These are phyloP conservation scores for Venturia nashicola DNA, from an alignment of 2,329 filamentous ascomycete genomes.

Conservation along the genomic window DNA sequence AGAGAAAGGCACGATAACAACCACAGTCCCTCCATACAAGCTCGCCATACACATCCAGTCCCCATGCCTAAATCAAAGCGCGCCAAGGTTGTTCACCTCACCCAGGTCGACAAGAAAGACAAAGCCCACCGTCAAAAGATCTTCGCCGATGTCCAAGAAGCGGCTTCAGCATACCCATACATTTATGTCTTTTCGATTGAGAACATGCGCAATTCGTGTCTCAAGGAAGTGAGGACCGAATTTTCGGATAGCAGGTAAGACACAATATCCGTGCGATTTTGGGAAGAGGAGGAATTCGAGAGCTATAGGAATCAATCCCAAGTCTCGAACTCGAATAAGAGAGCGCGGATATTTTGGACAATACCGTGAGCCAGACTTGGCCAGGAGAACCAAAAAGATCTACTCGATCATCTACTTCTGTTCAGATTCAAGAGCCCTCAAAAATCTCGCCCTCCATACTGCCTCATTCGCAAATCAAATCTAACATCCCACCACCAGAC, in stretches of 20 bases:
- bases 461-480: neutral
- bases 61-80: slow-evolving; percentile 94
- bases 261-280: too few relatives aligned
- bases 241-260: slow-evolving; percentile 71
- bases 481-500: slow-evolving; percentile 33
- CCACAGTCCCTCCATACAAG: neutral
- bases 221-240: slow-evolving; percentile 80
- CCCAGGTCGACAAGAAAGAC: slow-evolving; percentile 86
- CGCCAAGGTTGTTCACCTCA: slow-evolving; percentile 76
- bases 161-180: slow-evolving; percentile 73
- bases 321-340: neutral
- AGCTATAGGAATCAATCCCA: neutral
- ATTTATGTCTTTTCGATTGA: slow-evolving; percentile 89
- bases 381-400: too few relatives aligned
- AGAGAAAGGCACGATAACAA: neutral
- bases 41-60: neutral
- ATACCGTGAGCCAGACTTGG: too few relatives aligned
- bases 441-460: neutral
- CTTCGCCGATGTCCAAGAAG: slow-evolving; percentile 77
- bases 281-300: neutral
- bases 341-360: neutral
- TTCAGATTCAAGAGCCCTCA: neutral
- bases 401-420: too few relatives aligned
- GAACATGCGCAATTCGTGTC: slow-evolving; percentile 95
- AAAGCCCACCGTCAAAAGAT: slow-evolving; percentile 81